Conservation (phyloP, 2,329 filamentous ascomycete species). For the Zopfia rhizophila region DNA sequence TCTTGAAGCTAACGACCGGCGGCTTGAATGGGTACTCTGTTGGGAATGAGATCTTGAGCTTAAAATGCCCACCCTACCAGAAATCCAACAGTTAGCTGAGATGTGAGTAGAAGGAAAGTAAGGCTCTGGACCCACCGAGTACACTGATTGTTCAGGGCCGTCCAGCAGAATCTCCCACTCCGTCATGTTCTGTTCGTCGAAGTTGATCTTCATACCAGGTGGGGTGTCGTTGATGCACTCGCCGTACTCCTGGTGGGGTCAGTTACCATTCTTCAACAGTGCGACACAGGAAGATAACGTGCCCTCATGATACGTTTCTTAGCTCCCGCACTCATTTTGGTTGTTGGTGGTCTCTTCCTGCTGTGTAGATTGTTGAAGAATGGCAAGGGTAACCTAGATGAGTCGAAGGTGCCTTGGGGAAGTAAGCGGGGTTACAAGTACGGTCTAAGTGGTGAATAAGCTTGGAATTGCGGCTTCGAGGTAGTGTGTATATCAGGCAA, state of each 20-base stretch:
- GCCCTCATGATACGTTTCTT: conserved; percentile 61
- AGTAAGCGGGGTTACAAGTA: conserved; percentile 11
- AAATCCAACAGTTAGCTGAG: conserved; percentile 18
- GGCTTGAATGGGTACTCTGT: conserved; percentile 91
- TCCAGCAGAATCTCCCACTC: conserved; percentile 75
- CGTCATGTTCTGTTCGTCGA: conserved; percentile 72
- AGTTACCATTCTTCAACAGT: not conserved
- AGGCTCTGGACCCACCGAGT: conserved; percentile 67
- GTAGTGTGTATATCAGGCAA: no score
- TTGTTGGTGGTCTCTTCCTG: no score
- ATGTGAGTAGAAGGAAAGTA: conserved; percentile 5
- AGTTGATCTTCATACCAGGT: conserved; percentile 52
- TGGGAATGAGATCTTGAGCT: conserved; percentile 77
- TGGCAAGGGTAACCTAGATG: not conserved
- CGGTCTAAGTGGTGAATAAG: not conserved
- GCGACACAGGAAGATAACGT: conserved; percentile 15
- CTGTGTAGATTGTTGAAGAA: not conserved
- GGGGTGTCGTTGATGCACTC: conserved; percentile 50
- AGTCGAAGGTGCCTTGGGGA: not conserved
- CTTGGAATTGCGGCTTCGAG: no score
- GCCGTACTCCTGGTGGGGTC: conserved; percentile 43
- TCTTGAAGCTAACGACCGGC: conserved; percentile 80
- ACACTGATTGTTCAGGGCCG: conserved; percentile 72
- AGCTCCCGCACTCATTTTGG: conserved; percentile 48
- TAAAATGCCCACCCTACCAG: conserved; percentile 75